A percentile compares a stretch with the other conserved stretches of the same genome.
Evolutionary conservation across 2,329 filamentous ascomycete genomes (phyloP).

Genomic region (Aspergillus versicolor): DNA sequence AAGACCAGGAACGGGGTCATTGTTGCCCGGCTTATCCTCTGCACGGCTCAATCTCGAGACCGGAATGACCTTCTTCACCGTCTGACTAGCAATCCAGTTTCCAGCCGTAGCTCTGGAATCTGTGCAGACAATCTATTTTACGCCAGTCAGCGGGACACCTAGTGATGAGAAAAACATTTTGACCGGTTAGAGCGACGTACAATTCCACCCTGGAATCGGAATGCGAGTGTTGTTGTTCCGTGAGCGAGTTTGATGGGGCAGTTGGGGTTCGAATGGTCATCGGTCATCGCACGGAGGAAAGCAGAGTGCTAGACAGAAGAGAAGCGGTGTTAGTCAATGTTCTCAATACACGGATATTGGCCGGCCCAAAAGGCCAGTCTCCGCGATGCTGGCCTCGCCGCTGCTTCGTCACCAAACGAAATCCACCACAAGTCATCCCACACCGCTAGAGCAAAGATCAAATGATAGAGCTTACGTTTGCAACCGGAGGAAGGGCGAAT

Average conservation of each 20-base stretch:
- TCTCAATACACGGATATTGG: not conserved
- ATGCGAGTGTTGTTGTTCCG: slow-evolving; percentile 95
- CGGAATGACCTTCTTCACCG: slow-evolving; percentile 96
- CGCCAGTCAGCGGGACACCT: not conserved
- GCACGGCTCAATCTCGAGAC: slow-evolving; percentile 41
- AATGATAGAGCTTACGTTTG: slow-evolving; percentile 64
- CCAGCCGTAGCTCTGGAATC: slow-evolving; percentile 96
- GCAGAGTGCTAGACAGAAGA: slow-evolving; percentile 66
- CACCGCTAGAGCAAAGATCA: not conserved
- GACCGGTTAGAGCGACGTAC: slow-evolving; percentile 26
- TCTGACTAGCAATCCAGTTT: slow-evolving; percentile 99
- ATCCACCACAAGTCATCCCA: not conserved
- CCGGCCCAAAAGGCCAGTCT: not conserved
- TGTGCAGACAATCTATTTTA: slow-evolving; percentile 75
- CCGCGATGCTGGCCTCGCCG: not conserved
- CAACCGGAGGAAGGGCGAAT: slow-evolving; percentile 91
- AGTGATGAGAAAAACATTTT: not conserved
- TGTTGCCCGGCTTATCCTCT: slow-evolving; percentile 35
- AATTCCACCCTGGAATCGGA: slow-evolving; percentile 97
- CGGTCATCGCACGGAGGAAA: slow-evolving; percentile 95
- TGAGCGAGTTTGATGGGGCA: slow-evolving; percentile 99
- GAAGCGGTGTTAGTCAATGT: slow-evolving; percentile 14
- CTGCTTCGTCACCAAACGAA: not conserved
- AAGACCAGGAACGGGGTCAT: slow-evolving; percentile 51
- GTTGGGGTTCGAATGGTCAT: slow-evolving; percentile 93